A percentile compares a stretch with the other conserved stretches of the same genome.
Evolutionary conservation across 2,329 filamentous ascomycete species (phyloP).

Genomic region (Verticillium longisporum): DNA sequence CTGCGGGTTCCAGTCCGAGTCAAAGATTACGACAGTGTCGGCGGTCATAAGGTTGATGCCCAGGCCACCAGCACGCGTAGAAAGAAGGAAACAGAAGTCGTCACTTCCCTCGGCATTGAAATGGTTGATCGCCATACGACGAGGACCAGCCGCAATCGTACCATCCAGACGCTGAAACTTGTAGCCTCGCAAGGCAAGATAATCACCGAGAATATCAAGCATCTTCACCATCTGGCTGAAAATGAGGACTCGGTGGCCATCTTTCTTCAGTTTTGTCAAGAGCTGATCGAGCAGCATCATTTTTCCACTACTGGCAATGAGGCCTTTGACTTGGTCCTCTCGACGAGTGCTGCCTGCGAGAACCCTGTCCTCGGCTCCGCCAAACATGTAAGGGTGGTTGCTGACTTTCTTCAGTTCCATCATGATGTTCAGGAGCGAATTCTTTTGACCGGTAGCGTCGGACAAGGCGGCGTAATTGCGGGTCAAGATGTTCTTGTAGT

Average conservation of each 20-base stretch:
- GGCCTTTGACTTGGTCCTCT: conserved; percentile 83
- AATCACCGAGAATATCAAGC: conserved; percentile 92
- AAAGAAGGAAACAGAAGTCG: conserved; percentile 94
- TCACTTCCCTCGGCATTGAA: conserved; percentile 96
- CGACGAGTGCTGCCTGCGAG: conserved; percentile 72
- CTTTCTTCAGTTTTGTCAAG: conserved; percentile 86
- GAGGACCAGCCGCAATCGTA: conserved; percentile 81
- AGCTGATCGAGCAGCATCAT: conserved; percentile 98
- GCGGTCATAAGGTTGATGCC: conserved; percentile 99
- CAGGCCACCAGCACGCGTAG: conserved; percentile 91
- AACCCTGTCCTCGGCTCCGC: conserved; percentile 85
- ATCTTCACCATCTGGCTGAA: conserved; percentile 99
- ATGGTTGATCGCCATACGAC: conserved; percentile 92
- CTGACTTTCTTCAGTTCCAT: conserved; percentile 99
- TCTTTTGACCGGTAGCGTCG: conserved; percentile 86
- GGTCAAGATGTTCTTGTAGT: conserved; percentile 98
- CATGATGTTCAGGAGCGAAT: conserved; percentile 95
- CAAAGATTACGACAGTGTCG: conserved; percentile 95
- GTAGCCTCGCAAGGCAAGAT: conserved; percentile 87
- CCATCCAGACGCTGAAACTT: conserved; percentile 93
- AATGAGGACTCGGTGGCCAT: conserved; percentile 92
- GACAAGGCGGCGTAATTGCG: conserved; percentile 93
- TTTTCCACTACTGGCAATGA: conserved; percentile 96
- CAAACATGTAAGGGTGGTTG: conserved; percentile 98
- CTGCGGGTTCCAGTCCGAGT: conserved; percentile 98